phyloP scores from a whole-genome alignment of 139 green algal species.

The Zygnema cylindricum region DNA sequence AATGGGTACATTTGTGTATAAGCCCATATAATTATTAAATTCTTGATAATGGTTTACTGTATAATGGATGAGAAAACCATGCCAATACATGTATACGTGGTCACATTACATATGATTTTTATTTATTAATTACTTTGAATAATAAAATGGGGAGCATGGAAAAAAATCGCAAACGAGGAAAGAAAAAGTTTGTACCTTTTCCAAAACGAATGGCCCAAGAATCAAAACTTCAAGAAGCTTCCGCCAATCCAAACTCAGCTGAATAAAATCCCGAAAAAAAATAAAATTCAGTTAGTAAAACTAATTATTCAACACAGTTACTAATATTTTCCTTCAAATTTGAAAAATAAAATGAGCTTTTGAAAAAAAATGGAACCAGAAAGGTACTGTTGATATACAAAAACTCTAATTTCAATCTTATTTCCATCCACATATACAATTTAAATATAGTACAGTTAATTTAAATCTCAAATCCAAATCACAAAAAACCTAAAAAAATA shows the following conservation, averaged over 20 bases:
- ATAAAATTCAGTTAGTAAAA: not conserved
- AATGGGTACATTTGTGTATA: too few relatives aligned
- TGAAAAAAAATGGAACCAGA: too few relatives aligned
- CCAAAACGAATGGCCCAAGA: slow-evolving; percentile 83
- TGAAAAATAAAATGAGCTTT: too few relatives aligned
- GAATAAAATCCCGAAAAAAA: slow-evolving; percentile 11
- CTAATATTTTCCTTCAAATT: too few relatives aligned
- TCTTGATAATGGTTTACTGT: slow-evolving; percentile 36
- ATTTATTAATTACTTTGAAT: not conserved
- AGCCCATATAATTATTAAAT: too few relatives aligned
- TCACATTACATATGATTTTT: not conserved
- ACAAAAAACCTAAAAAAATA: too few relatives aligned
- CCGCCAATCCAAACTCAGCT: slow-evolving; percentile 68
- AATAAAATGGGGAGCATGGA: not conserved
- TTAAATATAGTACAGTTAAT: not conserved
- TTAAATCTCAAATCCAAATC: slow-evolving; percentile 6
- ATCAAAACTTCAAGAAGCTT: slow-evolving; percentile 80
- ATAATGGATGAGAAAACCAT: not conserved
- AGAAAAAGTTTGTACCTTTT: slow-evolving; percentile 66
- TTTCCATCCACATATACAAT: too few relatives aligned
- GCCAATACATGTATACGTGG: not conserved
- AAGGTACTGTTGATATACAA: too few relatives aligned
- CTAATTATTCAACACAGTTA: not conserved
- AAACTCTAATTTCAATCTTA: too few relatives aligned
- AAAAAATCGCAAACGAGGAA: not conserved